Base-by-base conservation (phyloP, 768 basidiomycete species). In the Tricholoma bakamatsutake region DNA sequence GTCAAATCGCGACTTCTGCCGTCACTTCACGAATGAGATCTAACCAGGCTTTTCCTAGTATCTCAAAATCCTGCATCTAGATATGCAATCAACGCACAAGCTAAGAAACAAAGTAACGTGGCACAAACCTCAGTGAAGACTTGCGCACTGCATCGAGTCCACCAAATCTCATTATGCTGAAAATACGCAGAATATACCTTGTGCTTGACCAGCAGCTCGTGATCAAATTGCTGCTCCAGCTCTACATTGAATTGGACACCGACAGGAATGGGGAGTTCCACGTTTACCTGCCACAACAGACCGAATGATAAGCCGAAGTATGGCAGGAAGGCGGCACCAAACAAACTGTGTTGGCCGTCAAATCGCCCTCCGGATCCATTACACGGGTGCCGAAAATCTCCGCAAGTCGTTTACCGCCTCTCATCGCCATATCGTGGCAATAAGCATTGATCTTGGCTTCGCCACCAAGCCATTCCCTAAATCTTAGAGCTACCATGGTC, bases 391-490 rank as follows among this genome's bases (percentile, higher is more conserved):
- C 84, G 21, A 93, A 71, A 3, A 83, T 70, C 62, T 85, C 74
- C 0, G 85, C 83, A 5, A 93, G 73, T 4, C 71, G 69, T 60
- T 78, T 77, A 0, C 87, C 88, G 17, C 92, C 93, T 43, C 77
- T 68, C 5, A 86, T 57, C 2, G 90, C 92, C 7, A 93, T 77
- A 9, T 76, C 62, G 65, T 85, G 87, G 59, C 84, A 90, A 67
- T 94, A 93, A 1, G 72, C 74, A 58, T 83, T 84, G 56, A 94
- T 93, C 60, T 79, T 80, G 30, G 79, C 71, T 69, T 96, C 93
- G 2, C 93, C 93, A 0, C 93, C 92, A 11, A 94, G 72, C 77
- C 82, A 84, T 54, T 81, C 69, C 37, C 93, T 82, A 71, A 93
- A 94, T 40, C 87, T 80, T 7, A 94, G 67, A 0, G 92, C 93